Percentiles rank a stretch among this genome's conserved stretches.
Evolutionary conservation across 805 yeast species (phyloP).

Genomic region (Cyberlindnera bimundalis): DNA sequence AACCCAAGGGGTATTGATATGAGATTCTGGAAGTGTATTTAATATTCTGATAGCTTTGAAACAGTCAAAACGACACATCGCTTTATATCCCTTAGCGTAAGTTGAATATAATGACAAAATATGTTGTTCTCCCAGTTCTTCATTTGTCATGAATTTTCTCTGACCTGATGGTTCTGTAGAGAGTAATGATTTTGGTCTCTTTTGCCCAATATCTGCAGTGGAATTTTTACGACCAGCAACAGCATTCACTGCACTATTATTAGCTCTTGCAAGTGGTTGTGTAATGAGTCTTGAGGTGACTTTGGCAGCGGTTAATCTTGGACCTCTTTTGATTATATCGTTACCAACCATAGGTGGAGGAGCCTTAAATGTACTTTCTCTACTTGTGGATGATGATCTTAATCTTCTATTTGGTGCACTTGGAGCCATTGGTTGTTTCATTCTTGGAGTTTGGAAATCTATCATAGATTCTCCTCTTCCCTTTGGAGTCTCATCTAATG

Average conservation of each 20-base stretch:
- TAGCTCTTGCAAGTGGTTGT: slow-evolving; percentile 33
- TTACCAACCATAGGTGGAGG: slow-evolving; percentile 17
- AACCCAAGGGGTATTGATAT: slow-evolving; percentile 79
- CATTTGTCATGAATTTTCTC: slow-evolving; percentile 19
- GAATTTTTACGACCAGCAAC: slow-evolving; percentile 11
- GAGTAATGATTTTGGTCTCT: slow-evolving; percentile 18
- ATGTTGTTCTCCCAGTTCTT: slow-evolving; percentile 37
- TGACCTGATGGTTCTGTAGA: slow-evolving; percentile 13
- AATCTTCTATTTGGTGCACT: slow-evolving; percentile 40
- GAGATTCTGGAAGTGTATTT: slow-evolving; percentile 58
- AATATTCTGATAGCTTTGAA: slow-evolving; percentile 72
- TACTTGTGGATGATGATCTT: slow-evolving; percentile 18
- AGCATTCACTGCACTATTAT: slow-evolving; percentile 10
- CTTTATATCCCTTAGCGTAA: slow-evolving; percentile 59
- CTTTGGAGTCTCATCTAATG: slow-evolving; percentile 20
- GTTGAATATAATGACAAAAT: slow-evolving; percentile 45
- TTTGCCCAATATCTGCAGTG: slow-evolving; percentile 16
- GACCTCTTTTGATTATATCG: slow-evolving; percentile 24
- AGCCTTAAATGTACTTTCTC: slow-evolving; percentile 18
- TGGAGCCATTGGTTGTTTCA: slow-evolving; percentile 34
- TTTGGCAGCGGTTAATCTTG: slow-evolving; percentile 39
- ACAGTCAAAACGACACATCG: slow-evolving; percentile 67
- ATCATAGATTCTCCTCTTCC: slow-evolving; percentile 17
- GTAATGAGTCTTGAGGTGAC: slow-evolving; percentile 46
- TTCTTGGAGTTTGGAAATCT: slow-evolving; percentile 40